Evolutionary conservation across 2,329 filamentous ascomycete genomes (phyloP).

Genomic region (Mycocentrospora acerina): DNA sequence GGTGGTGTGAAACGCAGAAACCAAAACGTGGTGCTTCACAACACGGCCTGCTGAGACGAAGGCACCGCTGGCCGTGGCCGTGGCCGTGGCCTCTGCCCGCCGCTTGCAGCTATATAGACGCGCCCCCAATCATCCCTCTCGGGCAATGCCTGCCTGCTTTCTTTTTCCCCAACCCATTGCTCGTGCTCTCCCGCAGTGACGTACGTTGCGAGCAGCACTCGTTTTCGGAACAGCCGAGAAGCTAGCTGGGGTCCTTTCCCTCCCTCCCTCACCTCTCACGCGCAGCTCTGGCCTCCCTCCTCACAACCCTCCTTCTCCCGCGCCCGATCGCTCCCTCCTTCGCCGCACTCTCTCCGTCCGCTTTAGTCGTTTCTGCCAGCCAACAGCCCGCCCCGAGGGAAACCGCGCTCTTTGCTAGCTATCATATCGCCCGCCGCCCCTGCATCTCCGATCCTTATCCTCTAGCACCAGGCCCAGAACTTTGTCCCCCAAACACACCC

Average conservation of each 20-base stretch:
- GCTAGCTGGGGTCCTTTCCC: constrained; percentile 2
- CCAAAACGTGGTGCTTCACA: constrained; percentile 25
- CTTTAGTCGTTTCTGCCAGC: constrained; percentile 29
- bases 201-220: constrained; percentile 26
- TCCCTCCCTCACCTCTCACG: constrained; percentile 2
- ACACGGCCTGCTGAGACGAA: constrained; percentile 25
- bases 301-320: constrained; percentile 21
- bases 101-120: constrained; percentile 10
- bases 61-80: constrained; percentile 1
- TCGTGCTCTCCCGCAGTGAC: constrained; percentile 13
- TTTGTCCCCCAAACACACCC: too few relatives aligned
- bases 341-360: constrained; percentile 38
- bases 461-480: constrained; percentile 13
- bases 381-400: constrained; percentile 36
- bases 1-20: constrained; percentile 23
- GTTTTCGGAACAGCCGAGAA: constrained; percentile 27
- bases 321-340: constrained; percentile 42
- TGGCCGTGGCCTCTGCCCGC: not conserved
- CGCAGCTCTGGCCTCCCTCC: constrained; percentile 15
- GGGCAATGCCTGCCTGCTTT: not conserved
- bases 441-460: constrained; percentile 41
- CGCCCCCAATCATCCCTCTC: constrained; percentile 1
- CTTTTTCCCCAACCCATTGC: too few relatives aligned
- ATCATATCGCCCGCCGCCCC: constrained; percentile 33
- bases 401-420: constrained; percentile 42